phyloP scores from a whole-genome alignment of 208 protist genomes.

The Blechomonas ayalai region DNA sequence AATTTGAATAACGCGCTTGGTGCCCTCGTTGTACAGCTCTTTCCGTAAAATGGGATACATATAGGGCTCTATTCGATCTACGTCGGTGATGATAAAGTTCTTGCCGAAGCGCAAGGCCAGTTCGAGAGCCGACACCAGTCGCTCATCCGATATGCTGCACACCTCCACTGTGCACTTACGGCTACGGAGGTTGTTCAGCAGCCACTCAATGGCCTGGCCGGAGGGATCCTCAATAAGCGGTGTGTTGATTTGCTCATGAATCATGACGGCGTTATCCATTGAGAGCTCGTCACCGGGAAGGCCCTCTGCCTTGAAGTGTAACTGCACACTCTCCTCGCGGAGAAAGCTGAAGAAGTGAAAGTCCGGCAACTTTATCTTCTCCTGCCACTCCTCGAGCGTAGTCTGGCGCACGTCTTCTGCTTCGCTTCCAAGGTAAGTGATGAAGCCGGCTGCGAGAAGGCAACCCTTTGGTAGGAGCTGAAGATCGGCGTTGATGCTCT shows the following conservation, averaged over 20 bases:
- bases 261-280: conserved; percentile 97
- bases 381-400: conserved; percentile 78
- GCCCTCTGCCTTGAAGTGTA: conserved; percentile 95
- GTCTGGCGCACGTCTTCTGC: conserved; percentile 79
- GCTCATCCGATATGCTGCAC: conserved; percentile 88
- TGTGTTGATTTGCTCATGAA: conserved; percentile 84
- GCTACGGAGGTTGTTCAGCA: conserved; percentile 82
- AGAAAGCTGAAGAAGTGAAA: conserved; percentile 93
- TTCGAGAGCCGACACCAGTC: conserved; percentile 94
- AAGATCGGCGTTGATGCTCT: conserved; percentile 58
- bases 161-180: conserved; percentile 77
- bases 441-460: conserved; percentile 87
- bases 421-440: conserved; percentile 91
- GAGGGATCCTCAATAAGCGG: conserved; percentile 97
- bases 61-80: conserved; percentile 94
- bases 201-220: conserved; percentile 88
- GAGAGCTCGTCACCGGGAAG: conserved; percentile 94
- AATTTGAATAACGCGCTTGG: conserved; percentile 92
- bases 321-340: conserved; percentile 91
- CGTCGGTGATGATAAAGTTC: conserved; percentile 95
- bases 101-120: conserved; percentile 98
- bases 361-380: conserved; percentile 58
- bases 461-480: conserved; percentile 75
- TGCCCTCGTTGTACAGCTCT: conserved; percentile 89
- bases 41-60: conserved; percentile 93